Evolutionary conservation across 352 stramenopile genomes (phyloP).

Genomic region (Phytophthora nicotianae): DNA sequence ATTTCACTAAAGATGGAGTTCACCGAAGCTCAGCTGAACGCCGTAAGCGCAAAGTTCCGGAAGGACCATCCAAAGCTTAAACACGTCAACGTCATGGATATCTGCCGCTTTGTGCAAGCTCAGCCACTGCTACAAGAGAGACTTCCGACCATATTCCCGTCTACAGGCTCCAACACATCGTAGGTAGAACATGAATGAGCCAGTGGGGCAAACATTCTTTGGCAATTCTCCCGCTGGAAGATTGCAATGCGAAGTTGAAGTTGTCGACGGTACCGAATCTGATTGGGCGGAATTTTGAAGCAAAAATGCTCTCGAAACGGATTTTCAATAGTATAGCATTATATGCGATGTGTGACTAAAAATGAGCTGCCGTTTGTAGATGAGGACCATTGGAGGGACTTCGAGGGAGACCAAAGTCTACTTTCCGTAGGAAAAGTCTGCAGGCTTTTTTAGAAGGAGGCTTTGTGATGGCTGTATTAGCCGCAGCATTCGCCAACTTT

Average conservation of each 20-base stretch:
- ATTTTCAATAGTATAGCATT: neutral
- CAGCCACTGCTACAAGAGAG: slow-evolving; percentile 38
- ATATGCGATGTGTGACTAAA: neutral
- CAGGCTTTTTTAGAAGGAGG: neutral
- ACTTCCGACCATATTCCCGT: slow-evolving; percentile 14
- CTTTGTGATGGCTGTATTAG: neutral
- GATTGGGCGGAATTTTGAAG: neutral
- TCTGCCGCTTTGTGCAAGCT: slow-evolving; percentile 56
- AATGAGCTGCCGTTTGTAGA: neutral
- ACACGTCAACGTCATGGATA: slow-evolving; percentile 69
- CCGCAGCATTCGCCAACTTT: neutral
- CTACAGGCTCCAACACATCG: neutral
- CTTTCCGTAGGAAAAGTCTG: no score
- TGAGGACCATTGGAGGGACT: neutral
- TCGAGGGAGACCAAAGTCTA: no score
- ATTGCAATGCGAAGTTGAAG: neutral
- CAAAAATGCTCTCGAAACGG: neutral
- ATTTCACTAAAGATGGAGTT: slow-evolving; percentile 39
- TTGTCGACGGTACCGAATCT: neutral
- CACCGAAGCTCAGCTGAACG: slow-evolving; percentile 34
- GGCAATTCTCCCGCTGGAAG: no score
- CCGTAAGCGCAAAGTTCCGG: slow-evolving; percentile 38
- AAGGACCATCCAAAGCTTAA: slow-evolving; percentile 41
- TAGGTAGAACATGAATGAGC: neutral
- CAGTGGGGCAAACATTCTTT: no score